Conservation (phyloP, 1,139 yeast genomes). For the Nadsonia commutata region DNA sequence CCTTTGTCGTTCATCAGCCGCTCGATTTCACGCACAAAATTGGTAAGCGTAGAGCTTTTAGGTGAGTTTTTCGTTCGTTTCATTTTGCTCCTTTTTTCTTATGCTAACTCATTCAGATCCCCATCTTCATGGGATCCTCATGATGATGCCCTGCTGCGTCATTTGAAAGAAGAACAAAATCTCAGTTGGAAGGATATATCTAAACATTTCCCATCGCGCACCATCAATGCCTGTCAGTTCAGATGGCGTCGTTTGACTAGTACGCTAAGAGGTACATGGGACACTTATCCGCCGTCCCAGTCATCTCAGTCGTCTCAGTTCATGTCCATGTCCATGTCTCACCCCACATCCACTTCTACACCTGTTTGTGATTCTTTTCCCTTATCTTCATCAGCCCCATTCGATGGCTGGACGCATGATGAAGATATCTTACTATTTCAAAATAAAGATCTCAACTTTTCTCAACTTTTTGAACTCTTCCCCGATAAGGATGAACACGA, state of each 20-base stretch:
- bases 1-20: too few relatives aligned
- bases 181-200: constrained; percentile 77
- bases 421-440: not conserved
- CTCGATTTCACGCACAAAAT: too few relatives aligned
- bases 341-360: too few relatives aligned
- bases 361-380: constrained; percentile 2
- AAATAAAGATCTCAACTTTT: not conserved
- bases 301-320: not conserved
- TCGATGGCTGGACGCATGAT: not conserved
- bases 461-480: not conserved
- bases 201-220: constrained; percentile 49
- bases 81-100: too few relatives aligned
- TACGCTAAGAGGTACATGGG: constrained; percentile 11
- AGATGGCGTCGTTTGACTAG: constrained; percentile 58
- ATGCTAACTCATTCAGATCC: constrained; percentile 25
- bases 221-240: constrained; percentile 75
- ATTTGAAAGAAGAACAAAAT: constrained; percentile 55
- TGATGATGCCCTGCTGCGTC: constrained; percentile 54
- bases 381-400: not conserved
- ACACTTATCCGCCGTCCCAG: too few relatives aligned
- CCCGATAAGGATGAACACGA: not conserved
- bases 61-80: too few relatives aligned
- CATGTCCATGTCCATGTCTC: too few relatives aligned
- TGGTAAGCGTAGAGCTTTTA: too few relatives aligned
- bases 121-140: constrained; percentile 71